Conservation (phyloP, 352 stramenopile genomes). For the Phytopythium kandeliae region DNA sequence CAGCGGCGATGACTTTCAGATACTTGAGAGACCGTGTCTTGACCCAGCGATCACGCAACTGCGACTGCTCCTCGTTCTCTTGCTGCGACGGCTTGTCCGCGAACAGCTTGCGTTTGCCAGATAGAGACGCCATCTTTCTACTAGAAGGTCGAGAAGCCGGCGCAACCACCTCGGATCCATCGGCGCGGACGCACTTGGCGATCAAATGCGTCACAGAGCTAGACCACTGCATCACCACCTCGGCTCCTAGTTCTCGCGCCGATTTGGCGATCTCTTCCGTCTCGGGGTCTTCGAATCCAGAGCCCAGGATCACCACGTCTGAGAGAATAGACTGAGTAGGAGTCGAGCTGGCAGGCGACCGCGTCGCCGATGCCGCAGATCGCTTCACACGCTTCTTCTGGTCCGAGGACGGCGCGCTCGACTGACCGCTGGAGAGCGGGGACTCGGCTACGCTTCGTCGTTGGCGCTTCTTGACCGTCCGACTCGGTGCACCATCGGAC, state of each 20-base stretch:
- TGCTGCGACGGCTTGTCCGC: conserved; percentile 11
- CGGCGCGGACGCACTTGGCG: conserved; percentile 60
- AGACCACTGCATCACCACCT: conserved; percentile 46
- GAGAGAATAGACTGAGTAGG: conserved; percentile 19
- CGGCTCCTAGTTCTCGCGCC: conserved; percentile 30
- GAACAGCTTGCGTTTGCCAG: conserved; percentile 49
- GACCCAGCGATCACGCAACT: conserved; percentile 40
- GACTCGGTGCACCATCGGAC: conserved; percentile 35
- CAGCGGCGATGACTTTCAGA: conserved; percentile 69
- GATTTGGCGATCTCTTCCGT: conserved; percentile 43
- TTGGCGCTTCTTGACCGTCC: conserved; percentile 17
- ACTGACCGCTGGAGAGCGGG: background rate
- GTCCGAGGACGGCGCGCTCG: background rate
- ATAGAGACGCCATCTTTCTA: background rate
- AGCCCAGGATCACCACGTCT: conserved; percentile 52
- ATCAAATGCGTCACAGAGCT: conserved; percentile 77
- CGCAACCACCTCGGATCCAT: conserved; percentile 6
- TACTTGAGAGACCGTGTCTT: conserved; percentile 86
- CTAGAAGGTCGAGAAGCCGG: background rate
- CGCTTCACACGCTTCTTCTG: conserved; percentile 18
- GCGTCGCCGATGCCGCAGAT: conserved; percentile 8
- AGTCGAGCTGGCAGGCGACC: background rate
- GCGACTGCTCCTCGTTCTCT: conserved; percentile 9
- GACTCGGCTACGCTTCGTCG: conserved; percentile 10
- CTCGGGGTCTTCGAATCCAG: conserved; percentile 37